Base-by-base conservation (phyloP, 495 filamentous ascomycete species). In the Penicillium psychrofluorescens region DNA sequence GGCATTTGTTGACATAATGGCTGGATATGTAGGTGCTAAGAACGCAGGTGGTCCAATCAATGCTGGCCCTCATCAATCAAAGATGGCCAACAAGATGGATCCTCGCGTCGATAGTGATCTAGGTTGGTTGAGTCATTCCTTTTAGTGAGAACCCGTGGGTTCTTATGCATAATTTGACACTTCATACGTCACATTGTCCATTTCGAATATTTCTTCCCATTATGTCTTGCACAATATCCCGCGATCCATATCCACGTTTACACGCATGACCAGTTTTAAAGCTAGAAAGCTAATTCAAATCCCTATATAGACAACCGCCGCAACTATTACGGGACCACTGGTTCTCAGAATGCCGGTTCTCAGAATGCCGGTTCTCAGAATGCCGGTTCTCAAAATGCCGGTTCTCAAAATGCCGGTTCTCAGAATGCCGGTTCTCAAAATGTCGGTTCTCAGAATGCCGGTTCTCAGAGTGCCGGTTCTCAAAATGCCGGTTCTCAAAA, bases 71-170 rank as follows among this genome's bases (percentile, higher is more conserved):
- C 70, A 72, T 43, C 46, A 53, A 16, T 66, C 66, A 8, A 65
- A 69, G 37, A 7, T 59, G n/a, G 54, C 53, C 22, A 78, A 76
- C 44, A 70, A 71, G 50, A 39, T 64, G 16, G 76, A 79, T 47
- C 74, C 76, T 31, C 67, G 69, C 33, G 70, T 77, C 0, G 75
- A 77, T 46, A 68, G 64, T 29, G 68, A 72, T 41, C 48, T 46
- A 8, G 53, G 56, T 54, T 50, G 39, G 43, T 22, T n/a, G 12
- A 48, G 12, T 1, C 27, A 38, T 38, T 38, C 6, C 11, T 22
- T 3, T 12, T 22, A 3, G 22, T 22, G 0, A 6, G 4, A 22
- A 22, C 22, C 2, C 2, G 22, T 22, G 22, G 22, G 4, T 22
- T 22, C 4, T 22, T 22, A 22, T 2, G 4, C 22, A 6, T 6